Base-by-base conservation (phyloP, 768 basidiomycete species). In the Boletellus emodensis region DNA sequence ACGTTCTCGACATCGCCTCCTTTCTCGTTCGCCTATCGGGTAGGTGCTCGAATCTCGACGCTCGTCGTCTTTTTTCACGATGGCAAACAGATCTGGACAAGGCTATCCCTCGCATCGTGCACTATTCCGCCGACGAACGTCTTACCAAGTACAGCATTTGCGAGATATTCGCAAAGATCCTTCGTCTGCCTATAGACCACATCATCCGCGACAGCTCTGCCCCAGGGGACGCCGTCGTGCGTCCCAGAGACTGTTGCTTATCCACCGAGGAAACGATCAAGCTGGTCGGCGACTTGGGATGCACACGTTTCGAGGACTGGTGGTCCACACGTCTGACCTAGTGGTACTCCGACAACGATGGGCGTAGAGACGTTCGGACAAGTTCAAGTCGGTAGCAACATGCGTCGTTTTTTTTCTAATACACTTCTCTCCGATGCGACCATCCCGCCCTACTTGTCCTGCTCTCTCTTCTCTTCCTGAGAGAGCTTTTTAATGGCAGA, bases 131-230 rank as follows among this genome's bases (percentile, higher is more conserved):
- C 3, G 78, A 81, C 15, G 86, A 90, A 60, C 82, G 87, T 2
- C 83, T 86, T 64, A 96, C 94, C 9, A 98, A 98, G 72, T 96
- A 94, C 70, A 87, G 88, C 59, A 96, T 97, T 56, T 92, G 90
- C 63, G 72, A 89, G 26, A 73, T 87, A 34, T 89, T 93, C 57
- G 81, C 87, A 9, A 76, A 75, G 40, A 76, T 90, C 44, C 79
- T 95, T 30, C 71, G 75, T 6, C 69, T 91, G 0, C 78, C 89
- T 11, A 87, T 90, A 61, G 64, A 57, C 2, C 91, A 97, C 63
- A 84, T 95, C 61, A 73, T 82, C 26, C 79, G 90, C 0, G 86
- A 93, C 43, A 75, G 79, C 1, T 78, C 86, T 15, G 74, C 83
- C 9, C 87, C 89, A 0, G 68, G 61, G 9, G 85, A 79, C 4